Conservation (phyloP, 352 stramenopile species). For the Discostella stelligera region DNA sequence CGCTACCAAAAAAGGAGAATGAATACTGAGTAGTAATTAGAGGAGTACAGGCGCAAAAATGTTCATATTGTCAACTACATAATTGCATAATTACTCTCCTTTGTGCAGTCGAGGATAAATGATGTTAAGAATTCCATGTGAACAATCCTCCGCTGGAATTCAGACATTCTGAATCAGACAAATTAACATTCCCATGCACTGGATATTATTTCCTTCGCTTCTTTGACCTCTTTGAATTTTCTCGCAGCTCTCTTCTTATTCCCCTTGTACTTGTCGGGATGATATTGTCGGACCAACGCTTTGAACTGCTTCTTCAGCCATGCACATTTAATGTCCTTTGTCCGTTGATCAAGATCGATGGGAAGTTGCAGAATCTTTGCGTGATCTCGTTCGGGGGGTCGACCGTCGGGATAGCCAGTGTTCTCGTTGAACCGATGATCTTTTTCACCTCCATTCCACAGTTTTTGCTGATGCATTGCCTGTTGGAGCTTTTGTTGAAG, state of each 20-base stretch:
- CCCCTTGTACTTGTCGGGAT: conserved; percentile 68
- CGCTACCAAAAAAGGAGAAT: not conserved
- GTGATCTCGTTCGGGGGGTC: conserved; percentile 60
- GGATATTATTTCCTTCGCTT: conserved; percentile 64
- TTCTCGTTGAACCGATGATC: conserved; percentile 61
- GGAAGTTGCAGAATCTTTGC: conserved; percentile 68
- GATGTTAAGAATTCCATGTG: not conserved
- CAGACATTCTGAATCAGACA: no score
- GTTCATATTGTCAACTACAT: not conserved
- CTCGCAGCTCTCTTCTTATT: conserved; percentile 59
- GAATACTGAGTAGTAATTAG: not conserved
- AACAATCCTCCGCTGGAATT: no score
- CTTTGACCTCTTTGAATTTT: conserved; percentile 66
- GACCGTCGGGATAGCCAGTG: conserved; percentile 55
- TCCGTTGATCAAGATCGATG: conserved; percentile 57
- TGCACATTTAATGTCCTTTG: conserved; percentile 56
- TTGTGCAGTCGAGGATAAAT: not conserved
- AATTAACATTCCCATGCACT: conserved; percentile 40
- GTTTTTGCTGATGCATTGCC: conserved; percentile 48
- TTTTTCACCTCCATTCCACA: conserved; percentile 60
- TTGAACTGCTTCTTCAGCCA: conserved; percentile 77
- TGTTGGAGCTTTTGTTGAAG: conserved; percentile 49
- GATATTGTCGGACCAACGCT: conserved; percentile 59
- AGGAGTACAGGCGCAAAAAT: no score
- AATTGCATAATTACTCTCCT: not conserved